phyloP scores from a whole-genome alignment of 2,329 filamentous ascomycete genomes.

The Immersiporthe knoxdaviesiana region DNA sequence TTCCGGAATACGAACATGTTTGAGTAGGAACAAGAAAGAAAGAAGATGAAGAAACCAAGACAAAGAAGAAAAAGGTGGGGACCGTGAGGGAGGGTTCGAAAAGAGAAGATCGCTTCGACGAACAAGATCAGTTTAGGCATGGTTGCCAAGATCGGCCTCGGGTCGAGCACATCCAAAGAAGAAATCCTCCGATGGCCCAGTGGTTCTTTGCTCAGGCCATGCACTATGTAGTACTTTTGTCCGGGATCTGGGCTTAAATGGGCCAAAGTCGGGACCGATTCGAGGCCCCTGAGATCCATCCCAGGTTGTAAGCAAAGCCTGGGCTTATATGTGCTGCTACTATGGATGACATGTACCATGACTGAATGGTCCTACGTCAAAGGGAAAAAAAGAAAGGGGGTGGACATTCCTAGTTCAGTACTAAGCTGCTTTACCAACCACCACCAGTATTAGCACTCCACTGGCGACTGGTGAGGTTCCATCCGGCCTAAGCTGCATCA shows the following conservation, averaged over 20 bases:
- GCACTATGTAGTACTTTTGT: not conserved
- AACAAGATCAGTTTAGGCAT: slow-evolving; percentile 19
- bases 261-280: not conserved
- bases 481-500: not conserved
- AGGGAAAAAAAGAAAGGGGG: not conserved
- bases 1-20: slow-evolving; percentile 4
- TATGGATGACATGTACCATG: not conserved
- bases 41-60: not conserved
- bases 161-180: not conserved
- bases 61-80: not conserved
- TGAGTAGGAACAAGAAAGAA: not conserved
- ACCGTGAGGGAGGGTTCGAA: slow-evolving; percentile 4
- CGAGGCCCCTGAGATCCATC: not conserved
- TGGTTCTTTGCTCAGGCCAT: not conserved
- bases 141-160: slow-evolving; percentile 11
- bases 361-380: no score
- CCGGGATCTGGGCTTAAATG: not conserved
- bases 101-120: slow-evolving; percentile 20
- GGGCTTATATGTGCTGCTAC: not conserved
- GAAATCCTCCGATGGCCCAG: slow-evolving; percentile 1
- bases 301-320: not conserved
- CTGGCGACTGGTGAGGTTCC: not conserved
- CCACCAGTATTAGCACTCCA: not conserved
- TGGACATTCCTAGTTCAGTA: not conserved
- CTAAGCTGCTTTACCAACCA: not conserved